Conservation (phyloP, 225 moss, liverwort and hornwort species). For the Asterella californica region DNA sequence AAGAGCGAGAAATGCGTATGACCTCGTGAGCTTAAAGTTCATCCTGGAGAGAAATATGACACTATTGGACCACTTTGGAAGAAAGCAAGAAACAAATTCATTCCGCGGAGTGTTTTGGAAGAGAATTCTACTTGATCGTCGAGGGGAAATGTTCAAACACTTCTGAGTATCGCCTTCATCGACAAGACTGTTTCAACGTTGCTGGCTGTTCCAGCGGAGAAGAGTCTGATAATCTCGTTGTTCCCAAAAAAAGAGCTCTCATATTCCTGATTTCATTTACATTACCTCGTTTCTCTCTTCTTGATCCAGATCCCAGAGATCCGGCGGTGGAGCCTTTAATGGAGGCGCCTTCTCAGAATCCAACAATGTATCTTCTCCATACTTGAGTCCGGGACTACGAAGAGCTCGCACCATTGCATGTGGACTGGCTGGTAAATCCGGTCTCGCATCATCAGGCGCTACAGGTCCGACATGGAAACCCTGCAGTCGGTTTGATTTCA, state of each 20-base stretch:
- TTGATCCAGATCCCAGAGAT: constrained; percentile 50
- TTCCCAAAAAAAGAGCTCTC: too few relatives aligned
- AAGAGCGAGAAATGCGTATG: too few relatives aligned
- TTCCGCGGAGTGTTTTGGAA: background rate
- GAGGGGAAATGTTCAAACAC: too few relatives aligned
- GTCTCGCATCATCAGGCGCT: constrained; percentile 31
- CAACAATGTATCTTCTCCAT: constrained; percentile 29
- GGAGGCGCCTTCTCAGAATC: constrained; percentile 43
- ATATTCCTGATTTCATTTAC: background rate
- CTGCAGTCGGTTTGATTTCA: constrained; percentile 35
- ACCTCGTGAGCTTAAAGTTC: too few relatives aligned
- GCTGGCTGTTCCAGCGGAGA: background rate
- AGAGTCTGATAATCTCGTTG: background rate
- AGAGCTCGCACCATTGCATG: constrained; percentile 29
- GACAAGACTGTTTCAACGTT: too few relatives aligned
- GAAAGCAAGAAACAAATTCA: background rate
- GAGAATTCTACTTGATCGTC: too few relatives aligned
- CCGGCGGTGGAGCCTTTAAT: constrained; percentile 25
- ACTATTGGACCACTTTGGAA: too few relatives aligned
- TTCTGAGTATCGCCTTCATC: too few relatives aligned
- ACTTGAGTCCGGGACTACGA: constrained; percentile 44
- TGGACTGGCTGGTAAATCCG: constrained; percentile 39
- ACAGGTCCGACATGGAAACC: constrained; percentile 55
- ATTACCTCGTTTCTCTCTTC: constrained; percentile 43
- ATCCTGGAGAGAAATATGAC: too few relatives aligned